A percentile compares a stretch with the other conserved stretches of the same genome.
Conservation (phyloP, 192 early-diverging fungal genomes). For the Umbelopsis sp. region DNA sequence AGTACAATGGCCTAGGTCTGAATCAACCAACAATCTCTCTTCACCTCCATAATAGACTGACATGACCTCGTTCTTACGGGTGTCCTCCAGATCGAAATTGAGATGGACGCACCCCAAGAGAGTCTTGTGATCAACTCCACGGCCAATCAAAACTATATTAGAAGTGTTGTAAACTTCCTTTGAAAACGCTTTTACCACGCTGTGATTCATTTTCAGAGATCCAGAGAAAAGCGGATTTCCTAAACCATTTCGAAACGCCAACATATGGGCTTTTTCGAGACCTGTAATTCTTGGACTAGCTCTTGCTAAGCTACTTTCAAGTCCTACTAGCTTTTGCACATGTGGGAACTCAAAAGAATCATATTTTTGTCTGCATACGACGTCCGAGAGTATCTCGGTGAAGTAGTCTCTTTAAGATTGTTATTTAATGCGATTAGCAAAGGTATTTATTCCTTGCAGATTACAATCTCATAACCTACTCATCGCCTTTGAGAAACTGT, state of each 20-base stretch:
- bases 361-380: slow-evolving; percentile 2
- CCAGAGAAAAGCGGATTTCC: neutral
- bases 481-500: slow-evolving; percentile 15
- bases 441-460: neutral
- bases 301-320: neutral
- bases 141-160: slow-evolving; percentile 5
- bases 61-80: neutral
- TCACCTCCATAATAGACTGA: slow-evolving; percentile 9
- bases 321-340: neutral
- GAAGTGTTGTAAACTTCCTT: neutral
- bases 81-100: neutral
- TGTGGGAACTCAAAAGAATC: neutral
- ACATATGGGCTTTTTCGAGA: neutral
- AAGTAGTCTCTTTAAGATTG: neutral
- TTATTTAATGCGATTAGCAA: neutral
- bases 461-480: neutral
- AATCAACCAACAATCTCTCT: neutral
- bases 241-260: neutral
- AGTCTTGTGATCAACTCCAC: slow-evolving; percentile 1
- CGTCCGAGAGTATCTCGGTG: neutral
- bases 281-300: neutral
- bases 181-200: neutral
- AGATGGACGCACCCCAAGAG: slow-evolving; percentile 13
- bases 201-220: neutral
- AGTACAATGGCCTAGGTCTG: neutral